Conservation (phyloP, 768 basidiomycete genomes). For the Tulasnella sp. region DNA sequence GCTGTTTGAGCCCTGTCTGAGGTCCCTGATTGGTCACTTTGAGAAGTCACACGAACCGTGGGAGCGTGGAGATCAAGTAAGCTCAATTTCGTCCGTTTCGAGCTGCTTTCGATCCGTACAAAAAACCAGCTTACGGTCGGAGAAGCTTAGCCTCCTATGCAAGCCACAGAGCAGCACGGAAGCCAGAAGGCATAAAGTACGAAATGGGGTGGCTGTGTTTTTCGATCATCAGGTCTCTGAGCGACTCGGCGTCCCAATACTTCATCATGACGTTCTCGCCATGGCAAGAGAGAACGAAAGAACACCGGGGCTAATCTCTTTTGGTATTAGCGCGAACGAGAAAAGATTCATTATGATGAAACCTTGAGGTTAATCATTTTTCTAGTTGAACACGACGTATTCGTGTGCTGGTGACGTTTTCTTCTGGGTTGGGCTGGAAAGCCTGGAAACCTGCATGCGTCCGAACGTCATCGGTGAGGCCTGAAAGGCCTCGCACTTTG, state of each 20-base stretch:
- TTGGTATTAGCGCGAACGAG: conserved; percentile 1
- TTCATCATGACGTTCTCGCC: not conserved
- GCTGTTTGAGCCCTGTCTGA: too few relatives aligned
- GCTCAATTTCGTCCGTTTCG: not conserved
- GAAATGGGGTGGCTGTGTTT: conserved; percentile 11
- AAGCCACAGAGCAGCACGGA: conserved; percentile 5
- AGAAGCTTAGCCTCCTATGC: not conserved
- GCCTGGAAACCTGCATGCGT: not conserved
- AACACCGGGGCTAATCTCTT: conserved; percentile 3
- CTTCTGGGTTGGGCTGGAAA: not conserved
- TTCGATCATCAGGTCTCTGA: conserved; percentile 14
- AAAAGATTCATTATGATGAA: conserved; percentile 5
- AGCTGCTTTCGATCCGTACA: not conserved
- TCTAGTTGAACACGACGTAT: conserved; percentile 7
- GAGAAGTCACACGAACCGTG: not conserved
- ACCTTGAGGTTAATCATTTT: conserved; percentile 5
- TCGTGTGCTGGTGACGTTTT: not conserved
- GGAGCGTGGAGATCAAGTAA: not conserved
- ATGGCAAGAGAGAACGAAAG: not conserved
- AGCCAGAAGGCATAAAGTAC: not conserved
- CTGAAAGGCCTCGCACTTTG: not conserved
- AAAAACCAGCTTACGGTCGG: not conserved
- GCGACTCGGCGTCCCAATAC: not conserved
- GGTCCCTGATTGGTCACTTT: not conserved
- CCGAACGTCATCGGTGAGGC: not conserved